phyloP scores from a whole-genome alignment of 2,329 filamentous ascomycete genomes.

The Venturia oleaginea region DNA sequence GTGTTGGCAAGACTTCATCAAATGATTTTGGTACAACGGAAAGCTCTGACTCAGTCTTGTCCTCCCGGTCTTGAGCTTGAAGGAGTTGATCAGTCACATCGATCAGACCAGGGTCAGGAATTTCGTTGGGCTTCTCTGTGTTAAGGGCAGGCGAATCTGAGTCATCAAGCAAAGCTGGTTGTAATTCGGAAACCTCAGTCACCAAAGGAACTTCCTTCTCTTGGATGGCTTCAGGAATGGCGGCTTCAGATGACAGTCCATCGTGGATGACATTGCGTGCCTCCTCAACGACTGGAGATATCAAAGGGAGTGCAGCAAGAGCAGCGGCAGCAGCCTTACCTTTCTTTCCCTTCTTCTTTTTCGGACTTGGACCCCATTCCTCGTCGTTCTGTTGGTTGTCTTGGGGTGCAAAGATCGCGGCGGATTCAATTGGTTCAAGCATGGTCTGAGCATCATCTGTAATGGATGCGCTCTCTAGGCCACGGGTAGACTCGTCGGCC shows the following conservation, averaged over 20 bases:
- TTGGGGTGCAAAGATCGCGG: not conserved
- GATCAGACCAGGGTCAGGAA: not conserved
- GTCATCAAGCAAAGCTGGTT: not conserved
- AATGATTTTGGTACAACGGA: not conserved
- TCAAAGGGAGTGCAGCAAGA: not conserved
- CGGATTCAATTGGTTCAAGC: not conserved
- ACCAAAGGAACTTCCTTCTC: not conserved
- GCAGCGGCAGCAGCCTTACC: conserved; percentile 19
- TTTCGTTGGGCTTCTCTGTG: not conserved
- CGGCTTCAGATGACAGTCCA: not conserved
- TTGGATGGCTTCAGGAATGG: not conserved
- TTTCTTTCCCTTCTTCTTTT: conserved; percentile 39
- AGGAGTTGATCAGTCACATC: not conserved
- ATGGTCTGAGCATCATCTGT: not conserved
- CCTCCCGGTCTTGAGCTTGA: not conserved
- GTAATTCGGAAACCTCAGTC: not conserved
- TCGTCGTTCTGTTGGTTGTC: not conserved
- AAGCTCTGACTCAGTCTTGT: not conserved
- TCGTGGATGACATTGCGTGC: not conserved
- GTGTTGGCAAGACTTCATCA: not conserved
- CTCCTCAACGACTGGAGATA: not conserved
- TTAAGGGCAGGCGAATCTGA: not conserved
- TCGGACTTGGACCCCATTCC: conserved; percentile 21
- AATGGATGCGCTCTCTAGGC: not conserved
- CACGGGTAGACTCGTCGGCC: not conserved